Evolutionary conservation across 2,329 filamentous ascomycete genomes (phyloP), one percentile per base, ranked within the genome.

Genomic region (Cladosporium velox): DNA sequence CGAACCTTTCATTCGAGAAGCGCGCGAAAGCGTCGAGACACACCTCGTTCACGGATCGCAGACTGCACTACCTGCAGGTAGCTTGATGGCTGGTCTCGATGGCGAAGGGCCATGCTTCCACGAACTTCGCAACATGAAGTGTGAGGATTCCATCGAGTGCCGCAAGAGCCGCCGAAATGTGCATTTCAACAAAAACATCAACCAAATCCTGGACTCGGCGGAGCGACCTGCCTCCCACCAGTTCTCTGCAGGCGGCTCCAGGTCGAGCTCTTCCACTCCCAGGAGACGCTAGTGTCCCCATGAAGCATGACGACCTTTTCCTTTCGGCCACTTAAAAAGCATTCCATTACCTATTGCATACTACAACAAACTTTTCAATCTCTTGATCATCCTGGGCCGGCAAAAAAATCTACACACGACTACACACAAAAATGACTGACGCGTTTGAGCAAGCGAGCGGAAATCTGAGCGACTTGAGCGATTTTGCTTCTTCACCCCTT

Each of bases 391-490:
- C 21, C 52, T 58, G 55, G 55, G 55, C 34, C 18, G 34, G 55
- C 34, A 28, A 52, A 18, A 52, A 52, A 26, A 10, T 15, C 26
- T 15, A 47, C 41, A 47, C 41, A 47, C n/a, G n/a, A 47, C n/a
- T 47, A 47, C 52, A 34, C 28, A 18, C 34, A 12, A 12, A 32
- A 35, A 15, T 58, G 32, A 24, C 34, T 41, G 32, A 58, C 18
- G 55, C 55, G 21, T 35, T 34, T 41, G 32, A 58, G 55, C 55
- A 34, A 58, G 55, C 55, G 55, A 38, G 55, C 34, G 55, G 28
- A 41, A 57, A 18, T 35, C 24, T 35, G 54, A 58, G 55, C 55
- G 55, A 41, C 32, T 38, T 41, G 24, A 52, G 49, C 49, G 49
- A 28, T 52, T 26, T 52, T 4, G 6, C 4, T 41, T n/a, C 14